A percentile compares a stretch with the other conserved stretches of the same genome.
These are phyloP conservation scores for Priceomyces medius DNA, from an alignment of 805 yeast species.

Conservation along the genomic window DNA sequence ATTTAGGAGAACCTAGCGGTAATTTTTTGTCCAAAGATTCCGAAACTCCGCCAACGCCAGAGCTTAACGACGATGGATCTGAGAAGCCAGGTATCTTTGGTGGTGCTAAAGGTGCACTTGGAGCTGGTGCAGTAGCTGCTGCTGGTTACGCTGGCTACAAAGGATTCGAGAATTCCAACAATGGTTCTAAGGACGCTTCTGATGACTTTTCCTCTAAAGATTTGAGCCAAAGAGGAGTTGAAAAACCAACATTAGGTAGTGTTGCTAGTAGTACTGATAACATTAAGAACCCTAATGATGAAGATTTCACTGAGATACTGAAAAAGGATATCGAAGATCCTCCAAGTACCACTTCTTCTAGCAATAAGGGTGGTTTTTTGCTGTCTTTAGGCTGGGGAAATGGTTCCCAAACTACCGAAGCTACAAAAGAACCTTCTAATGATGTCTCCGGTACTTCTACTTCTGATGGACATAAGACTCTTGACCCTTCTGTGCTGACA, in stretches of 20 bases:
- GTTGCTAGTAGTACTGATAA: not conserved
- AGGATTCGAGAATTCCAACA: not conserved
- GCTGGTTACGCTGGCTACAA: conserved; percentile 17
- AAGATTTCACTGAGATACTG: conserved; percentile 1
- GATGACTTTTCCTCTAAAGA: not conserved
- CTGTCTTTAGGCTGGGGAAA: conserved; percentile 3
- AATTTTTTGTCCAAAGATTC: not conserved
- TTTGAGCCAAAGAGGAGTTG: conserved; percentile 1
- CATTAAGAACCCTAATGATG: not conserved
- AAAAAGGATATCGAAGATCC: not conserved
- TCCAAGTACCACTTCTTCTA: not conserved
- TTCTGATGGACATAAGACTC: not conserved
- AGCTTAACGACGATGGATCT: conserved; percentile 5
- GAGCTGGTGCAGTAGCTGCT: conserved; percentile 22
- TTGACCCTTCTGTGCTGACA: not conserved
- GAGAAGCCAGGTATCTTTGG: conserved; percentile 13
- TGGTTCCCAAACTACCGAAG: not conserved
- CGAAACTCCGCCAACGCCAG: not conserved
- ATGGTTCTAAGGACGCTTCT: not conserved
- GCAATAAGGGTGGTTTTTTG: conserved; percentile 1
- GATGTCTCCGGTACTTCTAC: not conserved
- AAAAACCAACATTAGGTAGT: not conserved
- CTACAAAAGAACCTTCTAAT: not conserved
- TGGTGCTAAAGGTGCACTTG: conserved; percentile 17
- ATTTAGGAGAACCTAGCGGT: not conserved